phyloP scores from a whole-genome alignment of 148 eudicot species.

The Chenopodium suecicum region DNA sequence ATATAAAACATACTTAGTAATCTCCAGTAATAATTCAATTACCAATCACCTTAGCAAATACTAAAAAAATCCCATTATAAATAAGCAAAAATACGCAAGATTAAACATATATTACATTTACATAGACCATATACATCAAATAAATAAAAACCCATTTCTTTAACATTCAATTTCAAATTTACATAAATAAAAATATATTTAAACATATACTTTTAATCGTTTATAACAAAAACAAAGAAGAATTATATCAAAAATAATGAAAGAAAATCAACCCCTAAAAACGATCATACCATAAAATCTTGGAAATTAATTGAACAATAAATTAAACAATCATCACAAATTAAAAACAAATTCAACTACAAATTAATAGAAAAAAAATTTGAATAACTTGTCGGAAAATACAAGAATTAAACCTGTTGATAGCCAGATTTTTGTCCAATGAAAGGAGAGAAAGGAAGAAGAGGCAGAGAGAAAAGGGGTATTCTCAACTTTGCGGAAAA shows the following conservation, averaged over 20 bases:
- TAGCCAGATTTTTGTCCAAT: not conserved
- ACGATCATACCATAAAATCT: not conserved
- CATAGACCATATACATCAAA: too few relatives aligned
- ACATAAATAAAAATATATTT: too few relatives aligned
- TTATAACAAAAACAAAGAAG: not conserved
- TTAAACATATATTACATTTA: too few relatives aligned
- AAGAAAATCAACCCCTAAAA: not conserved
- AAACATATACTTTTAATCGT: not conserved
- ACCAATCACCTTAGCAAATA: too few relatives aligned
- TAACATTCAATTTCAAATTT: not conserved
- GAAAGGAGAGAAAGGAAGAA: not conserved
- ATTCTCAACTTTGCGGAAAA: not conserved
- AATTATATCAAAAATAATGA: not conserved
- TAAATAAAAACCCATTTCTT: not conserved
- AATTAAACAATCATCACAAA: not conserved
- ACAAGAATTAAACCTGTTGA: not conserved
- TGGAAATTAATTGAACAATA: not conserved
- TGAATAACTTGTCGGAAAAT: not conserved
- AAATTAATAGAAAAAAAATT: not conserved
- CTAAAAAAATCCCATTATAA: too few relatives aligned
- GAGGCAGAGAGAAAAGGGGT: not conserved
- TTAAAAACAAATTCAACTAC: not conserved
- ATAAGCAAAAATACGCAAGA: not conserved
- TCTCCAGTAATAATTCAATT: too few relatives aligned
- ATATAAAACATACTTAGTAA: too few relatives aligned